phyloP scores from a whole-genome alignment of 2,329 filamentous ascomycete genomes.

The Arthrobotrys musiformis region DNA sequence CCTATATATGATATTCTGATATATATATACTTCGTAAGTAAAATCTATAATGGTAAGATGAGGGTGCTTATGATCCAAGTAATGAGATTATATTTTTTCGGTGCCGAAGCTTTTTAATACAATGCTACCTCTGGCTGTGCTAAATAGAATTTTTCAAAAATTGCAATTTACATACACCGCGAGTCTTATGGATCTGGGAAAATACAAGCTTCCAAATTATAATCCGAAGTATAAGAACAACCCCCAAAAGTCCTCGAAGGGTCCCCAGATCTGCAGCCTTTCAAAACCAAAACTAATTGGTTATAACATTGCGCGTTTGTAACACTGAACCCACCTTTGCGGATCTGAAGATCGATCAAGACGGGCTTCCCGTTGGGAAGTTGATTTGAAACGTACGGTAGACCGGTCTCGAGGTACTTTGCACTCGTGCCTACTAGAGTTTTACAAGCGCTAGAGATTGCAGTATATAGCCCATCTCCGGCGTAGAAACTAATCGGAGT shows the following conservation, averaged over 20 bases:
- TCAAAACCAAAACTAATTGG: slow-evolving; percentile 5
- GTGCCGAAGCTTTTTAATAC: too few species aligned
- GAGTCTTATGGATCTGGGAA: neutral
- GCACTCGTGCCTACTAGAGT: neutral
- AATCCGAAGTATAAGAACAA: slow-evolving; percentile 11
- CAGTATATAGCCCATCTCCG: slow-evolving; percentile 2
- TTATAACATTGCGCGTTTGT: slow-evolving; percentile 5
- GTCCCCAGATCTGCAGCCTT: slow-evolving; percentile 1
- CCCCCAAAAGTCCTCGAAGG: slow-evolving; percentile 18
- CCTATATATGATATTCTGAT: too few species aligned
- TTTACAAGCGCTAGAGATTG: slow-evolving; percentile 1
- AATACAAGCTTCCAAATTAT: slow-evolving; percentile 13
- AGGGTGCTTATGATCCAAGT: too few species aligned
- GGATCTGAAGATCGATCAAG: slow-evolving; percentile 10
- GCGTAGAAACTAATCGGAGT: neutral
- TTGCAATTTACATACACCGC: neutral
- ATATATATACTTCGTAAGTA: too few species aligned
- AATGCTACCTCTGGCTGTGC: too few species aligned
- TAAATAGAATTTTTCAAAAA: neutral
- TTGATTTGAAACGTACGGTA: neutral
- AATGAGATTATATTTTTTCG: too few species aligned
- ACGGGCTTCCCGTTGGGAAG: neutral
- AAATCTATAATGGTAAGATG: too few species aligned
- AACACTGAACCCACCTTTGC: neutral
- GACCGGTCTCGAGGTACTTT: neutral